These are phyloP conservation scores for Spergularia azorica DNA, from an alignment of 179 eudicot genomes.

Conservation along the genomic window DNA sequence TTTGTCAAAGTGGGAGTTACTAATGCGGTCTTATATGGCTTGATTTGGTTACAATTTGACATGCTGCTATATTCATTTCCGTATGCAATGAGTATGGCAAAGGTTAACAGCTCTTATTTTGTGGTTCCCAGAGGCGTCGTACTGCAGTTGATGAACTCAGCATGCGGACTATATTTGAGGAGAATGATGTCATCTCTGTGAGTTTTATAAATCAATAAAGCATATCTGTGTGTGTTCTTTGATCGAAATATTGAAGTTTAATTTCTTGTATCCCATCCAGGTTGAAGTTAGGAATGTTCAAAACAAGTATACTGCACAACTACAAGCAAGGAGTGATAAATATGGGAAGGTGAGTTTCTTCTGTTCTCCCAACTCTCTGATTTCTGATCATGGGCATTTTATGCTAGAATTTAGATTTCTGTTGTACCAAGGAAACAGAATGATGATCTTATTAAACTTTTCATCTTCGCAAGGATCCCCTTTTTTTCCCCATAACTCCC, in stretches of 20 bases:
- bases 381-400: neutral
- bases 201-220: conserved; percentile 30
- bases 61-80: neutral
- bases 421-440: neutral
- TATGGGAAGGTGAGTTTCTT: conserved; percentile 74
- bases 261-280: conserved; percentile 33
- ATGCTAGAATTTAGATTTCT: neutral
- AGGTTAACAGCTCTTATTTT: conserved; percentile 11
- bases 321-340: conserved; percentile 93
- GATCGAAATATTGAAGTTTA: neutral
- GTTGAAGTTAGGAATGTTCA: conserved; percentile 90
- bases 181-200: conserved; percentile 88
- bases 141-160: conserved; percentile 90
- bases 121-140: conserved; percentile 71
- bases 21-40: neutral
- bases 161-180: conserved; percentile 87
- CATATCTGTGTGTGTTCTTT: neutral
- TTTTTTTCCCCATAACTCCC: too few relatives aligned
- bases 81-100: neutral
- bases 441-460: too few relatives aligned
- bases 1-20: neutral
- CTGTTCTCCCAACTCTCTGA: neutral
- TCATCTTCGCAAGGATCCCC: too few relatives aligned
- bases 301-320: conserved; percentile 81
- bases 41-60: neutral